Percentiles rank a stretch among this genome's conserved stretches.
These are phyloP conservation scores for Brettanomyces naardenensis DNA, from an alignment of 805 yeast genomes.

Conservation along the genomic window DNA sequence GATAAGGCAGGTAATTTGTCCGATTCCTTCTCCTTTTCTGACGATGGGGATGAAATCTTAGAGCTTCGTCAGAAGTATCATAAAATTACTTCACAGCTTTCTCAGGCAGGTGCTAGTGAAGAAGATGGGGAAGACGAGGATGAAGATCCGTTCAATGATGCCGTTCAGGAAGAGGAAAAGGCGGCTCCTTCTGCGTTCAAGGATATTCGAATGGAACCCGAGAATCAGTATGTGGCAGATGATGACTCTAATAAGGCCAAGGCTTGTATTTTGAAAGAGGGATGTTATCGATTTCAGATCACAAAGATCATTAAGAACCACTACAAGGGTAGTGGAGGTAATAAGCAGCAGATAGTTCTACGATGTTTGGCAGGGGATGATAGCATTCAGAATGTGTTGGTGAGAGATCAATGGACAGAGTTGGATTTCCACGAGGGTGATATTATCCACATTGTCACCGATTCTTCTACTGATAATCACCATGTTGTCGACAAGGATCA, in stretches of 20 bases:
- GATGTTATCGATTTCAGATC: constrained; percentile 43
- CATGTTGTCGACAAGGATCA: constrained; percentile 44
- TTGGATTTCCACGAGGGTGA: constrained; percentile 44
- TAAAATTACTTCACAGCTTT: not conserved
- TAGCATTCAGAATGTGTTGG: constrained; percentile 32
- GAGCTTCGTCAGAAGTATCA: constrained; percentile 2
- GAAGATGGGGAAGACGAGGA: constrained; percentile 2
- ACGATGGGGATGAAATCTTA: constrained; percentile 21
- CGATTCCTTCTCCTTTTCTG: constrained; percentile 18
- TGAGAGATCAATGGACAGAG: constrained; percentile 55
- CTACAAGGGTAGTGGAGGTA: constrained; percentile 22
- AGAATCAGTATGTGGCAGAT: constrained; percentile 7
- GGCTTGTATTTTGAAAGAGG: constrained; percentile 36
- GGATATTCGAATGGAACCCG: constrained; percentile 14
- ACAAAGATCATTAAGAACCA: constrained; percentile 22
- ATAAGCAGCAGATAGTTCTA: constrained; percentile 43
- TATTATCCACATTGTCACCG: constrained; percentile 54
- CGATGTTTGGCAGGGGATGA: constrained; percentile 37
- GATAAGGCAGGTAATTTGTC: not conserved
- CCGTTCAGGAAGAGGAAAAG: not conserved
- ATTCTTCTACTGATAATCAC: constrained; percentile 20
- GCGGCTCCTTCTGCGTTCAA: constrained; percentile 9
- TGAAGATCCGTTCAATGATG: not conserved
- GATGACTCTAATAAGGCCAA: constrained; percentile 24
- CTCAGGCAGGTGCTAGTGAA: not conserved